Conservation (phyloP, 768 basidiomycete genomes). For the Suillus variegatus region DNA sequence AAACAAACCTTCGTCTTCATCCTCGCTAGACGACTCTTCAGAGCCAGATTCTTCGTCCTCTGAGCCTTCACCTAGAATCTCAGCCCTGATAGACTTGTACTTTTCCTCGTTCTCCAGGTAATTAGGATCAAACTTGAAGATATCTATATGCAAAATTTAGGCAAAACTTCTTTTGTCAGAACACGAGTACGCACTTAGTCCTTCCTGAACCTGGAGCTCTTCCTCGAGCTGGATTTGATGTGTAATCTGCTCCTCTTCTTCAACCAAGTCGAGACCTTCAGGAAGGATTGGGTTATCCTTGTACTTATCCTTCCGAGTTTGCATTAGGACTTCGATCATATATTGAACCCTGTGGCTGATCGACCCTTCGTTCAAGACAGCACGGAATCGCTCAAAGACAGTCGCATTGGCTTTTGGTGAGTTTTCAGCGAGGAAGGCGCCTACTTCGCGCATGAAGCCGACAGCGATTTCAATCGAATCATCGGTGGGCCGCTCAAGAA, state of each 20-base stretch:
- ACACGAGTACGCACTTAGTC: conserved; percentile 61
- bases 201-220: conserved; percentile 91
- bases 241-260: conserved; percentile 97
- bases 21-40: conserved; percentile 64
- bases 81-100: conserved; percentile 87
- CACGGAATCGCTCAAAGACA: conserved; percentile 95
- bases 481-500: conserved; percentile 93
- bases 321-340: conserved; percentile 99
- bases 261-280: conserved; percentile 94
- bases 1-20: conserved; percentile 51
- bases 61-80: conserved; percentile 90
- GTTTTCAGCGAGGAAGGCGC: conserved; percentile 91
- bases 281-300: conserved; percentile 96
- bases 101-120: conserved; percentile 92
- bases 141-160: conserved; percentile 51
- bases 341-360: conserved; percentile 98
- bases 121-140: conserved; percentile 93
- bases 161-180: not conserved
- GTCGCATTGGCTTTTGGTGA: conserved; percentile 94
- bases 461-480: conserved; percentile 99
- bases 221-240: conserved; percentile 93
- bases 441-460: conserved; percentile 96
- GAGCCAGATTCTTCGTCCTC: conserved; percentile 69
- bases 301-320: conserved; percentile 97
- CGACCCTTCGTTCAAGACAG: conserved; percentile 90